phyloP scores from a whole-genome alignment of 768 basidiomycete species.

The Cyclocybe cylindracea region DNA sequence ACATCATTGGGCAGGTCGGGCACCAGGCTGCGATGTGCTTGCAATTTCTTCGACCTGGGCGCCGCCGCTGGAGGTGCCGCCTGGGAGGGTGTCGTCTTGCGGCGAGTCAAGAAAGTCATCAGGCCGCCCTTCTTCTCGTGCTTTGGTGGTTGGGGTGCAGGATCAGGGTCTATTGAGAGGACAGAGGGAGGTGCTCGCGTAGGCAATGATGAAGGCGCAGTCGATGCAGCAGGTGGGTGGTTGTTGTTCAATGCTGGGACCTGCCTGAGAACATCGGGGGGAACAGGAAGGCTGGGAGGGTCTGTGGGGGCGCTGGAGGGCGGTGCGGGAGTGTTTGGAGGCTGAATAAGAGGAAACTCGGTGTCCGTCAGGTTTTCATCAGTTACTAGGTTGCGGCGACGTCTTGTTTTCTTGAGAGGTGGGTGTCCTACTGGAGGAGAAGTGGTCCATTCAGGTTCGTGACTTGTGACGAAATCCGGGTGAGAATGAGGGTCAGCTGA shows the following conservation, averaged over 20 bases:
- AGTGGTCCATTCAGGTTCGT: constrained; percentile 23
- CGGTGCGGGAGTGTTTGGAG: constrained; percentile 33
- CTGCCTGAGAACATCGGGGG: not conserved
- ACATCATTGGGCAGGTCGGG: constrained; percentile 11
- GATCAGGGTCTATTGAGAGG: not conserved
- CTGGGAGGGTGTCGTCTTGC: constrained; percentile 15
- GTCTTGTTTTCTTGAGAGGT: constrained; percentile 22
- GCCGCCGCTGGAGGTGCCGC: not conserved
- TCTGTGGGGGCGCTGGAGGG: constrained; percentile 15
- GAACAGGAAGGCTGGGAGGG: constrained; percentile 20
- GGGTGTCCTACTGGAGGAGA: constrained; percentile 34
- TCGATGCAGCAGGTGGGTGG: not conserved
- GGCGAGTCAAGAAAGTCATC: constrained; percentile 27
- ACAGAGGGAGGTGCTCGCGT: constrained; percentile 1
- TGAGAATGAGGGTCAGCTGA: constrained; percentile 54
- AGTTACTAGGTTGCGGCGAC: constrained; percentile 8
- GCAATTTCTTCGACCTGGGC: not conserved
- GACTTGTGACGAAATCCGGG: constrained; percentile 39
- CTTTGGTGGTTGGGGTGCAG: constrained; percentile 9
- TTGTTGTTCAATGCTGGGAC: no score
- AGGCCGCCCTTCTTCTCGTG: constrained; percentile 13
- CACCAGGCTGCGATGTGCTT: not conserved
- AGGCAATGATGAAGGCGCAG: constrained; percentile 1
- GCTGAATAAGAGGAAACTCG: constrained; percentile 30
- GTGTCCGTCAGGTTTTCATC: constrained; percentile 17